Base-by-base conservation (phyloP, 1,284 basidiomycete species). In the Sporisorium graminicola region DNA sequence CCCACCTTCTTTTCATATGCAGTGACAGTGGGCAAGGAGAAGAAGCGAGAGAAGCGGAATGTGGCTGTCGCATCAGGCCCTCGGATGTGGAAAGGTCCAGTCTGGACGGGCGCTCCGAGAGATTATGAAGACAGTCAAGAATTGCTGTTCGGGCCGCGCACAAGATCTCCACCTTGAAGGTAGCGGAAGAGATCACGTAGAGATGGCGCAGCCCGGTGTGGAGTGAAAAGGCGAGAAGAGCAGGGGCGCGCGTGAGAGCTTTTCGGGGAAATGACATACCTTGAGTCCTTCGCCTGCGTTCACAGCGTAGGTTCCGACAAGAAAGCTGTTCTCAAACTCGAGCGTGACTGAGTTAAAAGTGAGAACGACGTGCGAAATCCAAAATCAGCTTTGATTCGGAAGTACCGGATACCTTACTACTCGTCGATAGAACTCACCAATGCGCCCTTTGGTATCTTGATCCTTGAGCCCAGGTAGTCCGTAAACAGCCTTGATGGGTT, bases 251-350 rank as follows among this genome's bases (percentile, higher is more conserved):
- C 26, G 24, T 3, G n/a, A 7, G 26, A n/a, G 18, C 1, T n/a
- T 5, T 51, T 9, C 1, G 33, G 54, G 18, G 14, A 3, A n/a
- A 76, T 4, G 26, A 76, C 78, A 27, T 63, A 92, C 93, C 89
- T 94, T 94, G 50, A 95, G 87, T 2, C 89, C 88, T 64, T 90
- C 87, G 9, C 94, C 94, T 0, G 94, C 93, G 79, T 95, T 95
- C n/a, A 92, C 91, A 26, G 93, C 92, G 74, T 95, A 95, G 2
- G 93, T 95, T 12, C 91, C 92, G 44, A 95, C 87, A 9, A 95
- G 74, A 74, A 91, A 94, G 60, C 87, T 90, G 46, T 88, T 89
- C 51, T 90, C 89, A 76, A 93, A 95, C 82, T 95, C 94, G 27
- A 94, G 87, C 1, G 92, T 94, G 40, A 94, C 86, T 59, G 93